Conservation (phyloP, 768 basidiomycete genomes). For the Hygrophorus russula region DNA sequence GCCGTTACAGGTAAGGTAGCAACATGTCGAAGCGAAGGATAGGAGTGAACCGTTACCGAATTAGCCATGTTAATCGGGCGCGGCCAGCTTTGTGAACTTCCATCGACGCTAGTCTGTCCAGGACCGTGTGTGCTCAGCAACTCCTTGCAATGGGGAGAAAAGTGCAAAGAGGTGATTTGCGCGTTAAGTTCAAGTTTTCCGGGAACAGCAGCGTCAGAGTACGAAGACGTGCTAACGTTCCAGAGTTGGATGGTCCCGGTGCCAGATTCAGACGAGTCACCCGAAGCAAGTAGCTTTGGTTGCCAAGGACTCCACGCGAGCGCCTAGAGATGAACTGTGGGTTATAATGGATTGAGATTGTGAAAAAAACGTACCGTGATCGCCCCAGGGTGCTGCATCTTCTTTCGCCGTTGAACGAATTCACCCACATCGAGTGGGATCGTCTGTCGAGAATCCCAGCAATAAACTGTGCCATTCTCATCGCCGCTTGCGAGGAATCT, state of each 20-base stretch:
- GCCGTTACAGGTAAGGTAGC: conserved; percentile 38
- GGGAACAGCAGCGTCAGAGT: conserved; percentile 32
- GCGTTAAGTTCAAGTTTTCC: conserved; percentile 38
- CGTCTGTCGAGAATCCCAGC: conserved; percentile 57
- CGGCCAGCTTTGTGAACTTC: conserved; percentile 29
- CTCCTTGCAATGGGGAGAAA: conserved; percentile 76
- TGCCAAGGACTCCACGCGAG: conserved; percentile 91
- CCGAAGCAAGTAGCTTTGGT: conserved; percentile 65
- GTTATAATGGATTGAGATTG: neutral
- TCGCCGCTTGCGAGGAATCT: conserved; percentile 68
- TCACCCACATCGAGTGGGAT: conserved; percentile 46
- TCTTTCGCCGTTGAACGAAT: conserved; percentile 44
- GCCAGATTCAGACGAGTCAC: conserved; percentile 30
- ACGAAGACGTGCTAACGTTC: conserved; percentile 35
- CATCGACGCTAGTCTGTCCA: conserved; percentile 39
- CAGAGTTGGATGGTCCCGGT: conserved; percentile 44
- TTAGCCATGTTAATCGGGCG: conserved; percentile 34
- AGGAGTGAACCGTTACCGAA: conserved; percentile 59
- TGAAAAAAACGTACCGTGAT: conserved; percentile 29
- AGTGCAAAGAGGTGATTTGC: conserved; percentile 60
- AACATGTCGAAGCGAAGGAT: conserved; percentile 45
- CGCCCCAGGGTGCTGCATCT: conserved; percentile 58
- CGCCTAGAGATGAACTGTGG: conserved; percentile 28
- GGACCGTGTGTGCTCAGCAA: conserved; percentile 82
- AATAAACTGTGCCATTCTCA: conserved; percentile 61